Conservation (phyloP, 2,329 filamentous ascomycete species). For the Calonectria fujianensis region DNA sequence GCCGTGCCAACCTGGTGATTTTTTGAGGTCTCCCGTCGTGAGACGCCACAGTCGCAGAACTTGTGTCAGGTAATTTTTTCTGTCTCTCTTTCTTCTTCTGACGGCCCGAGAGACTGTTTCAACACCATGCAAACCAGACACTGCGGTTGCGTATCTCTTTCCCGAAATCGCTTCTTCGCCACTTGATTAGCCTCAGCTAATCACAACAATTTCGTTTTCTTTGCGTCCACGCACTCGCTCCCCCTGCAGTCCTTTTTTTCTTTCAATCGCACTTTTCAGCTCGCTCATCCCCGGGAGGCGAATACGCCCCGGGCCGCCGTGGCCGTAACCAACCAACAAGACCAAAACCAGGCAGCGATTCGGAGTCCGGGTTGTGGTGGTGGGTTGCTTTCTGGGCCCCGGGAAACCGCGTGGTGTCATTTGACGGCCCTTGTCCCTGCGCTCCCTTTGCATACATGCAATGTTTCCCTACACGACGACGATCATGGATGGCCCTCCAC, state of each 20-base stretch:
- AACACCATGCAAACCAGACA: not conserved
- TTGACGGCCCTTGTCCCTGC: constrained; percentile 49
- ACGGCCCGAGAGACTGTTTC: not conserved
- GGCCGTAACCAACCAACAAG: constrained; percentile 23
- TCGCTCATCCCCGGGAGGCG: constrained; percentile 1
- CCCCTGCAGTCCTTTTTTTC: not conserved
- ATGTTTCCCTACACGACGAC: constrained; percentile 3
- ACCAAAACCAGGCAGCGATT: constrained; percentile 5
- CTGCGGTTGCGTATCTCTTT: not conserved
- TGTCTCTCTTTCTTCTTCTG: not conserved
- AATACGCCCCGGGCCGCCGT: constrained; percentile 5
- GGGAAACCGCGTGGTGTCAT: constrained; percentile 42
- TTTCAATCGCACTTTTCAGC: not conserved
- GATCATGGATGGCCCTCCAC: constrained; percentile 30
- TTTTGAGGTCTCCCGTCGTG: not conserved
- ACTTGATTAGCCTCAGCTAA: not conserved
- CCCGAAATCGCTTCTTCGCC: not conserved
- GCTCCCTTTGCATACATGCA: constrained; percentile 27
- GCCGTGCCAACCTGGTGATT: constrained; percentile 19
- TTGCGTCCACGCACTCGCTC: not conserved
- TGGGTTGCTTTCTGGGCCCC: constrained; percentile 41
- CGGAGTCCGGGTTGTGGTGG: constrained; percentile 42
- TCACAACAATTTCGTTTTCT: not conserved
- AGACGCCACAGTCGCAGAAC: constrained; percentile 33
- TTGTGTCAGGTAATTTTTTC: constrained; percentile 8